phyloP scores from a whole-genome alignment of 129 eudicot genomes.

The Flaveria trinervia region DNA sequence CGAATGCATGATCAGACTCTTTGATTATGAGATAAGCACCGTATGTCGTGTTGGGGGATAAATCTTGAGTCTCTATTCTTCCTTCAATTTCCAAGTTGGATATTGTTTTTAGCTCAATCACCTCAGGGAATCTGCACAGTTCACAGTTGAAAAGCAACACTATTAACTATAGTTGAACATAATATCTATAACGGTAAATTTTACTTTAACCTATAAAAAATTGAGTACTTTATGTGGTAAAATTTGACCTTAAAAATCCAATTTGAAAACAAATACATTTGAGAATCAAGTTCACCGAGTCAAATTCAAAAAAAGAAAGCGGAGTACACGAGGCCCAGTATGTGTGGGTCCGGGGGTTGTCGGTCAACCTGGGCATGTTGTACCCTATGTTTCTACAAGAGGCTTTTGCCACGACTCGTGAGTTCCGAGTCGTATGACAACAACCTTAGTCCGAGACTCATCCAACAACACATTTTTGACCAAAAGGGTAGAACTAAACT shows the following conservation, averaged over 20 bases:
- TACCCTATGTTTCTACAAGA: no score
- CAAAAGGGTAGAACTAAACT: conserved; percentile 3
- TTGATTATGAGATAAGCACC: conserved; percentile 55
- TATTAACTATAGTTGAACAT: neutral
- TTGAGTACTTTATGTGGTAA: no score
- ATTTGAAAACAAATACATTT: no score
- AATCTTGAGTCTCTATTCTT: conserved; percentile 37
- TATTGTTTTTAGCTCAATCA: conserved; percentile 52
- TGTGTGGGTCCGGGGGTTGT: no score
- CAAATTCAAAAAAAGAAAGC: no score
- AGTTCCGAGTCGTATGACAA: no score
- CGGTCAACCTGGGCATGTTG: no score
- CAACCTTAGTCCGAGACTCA: no score
- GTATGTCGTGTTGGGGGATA: conserved; percentile 54
- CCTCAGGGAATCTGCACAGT: conserved; percentile 52
- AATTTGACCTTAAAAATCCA: no score
- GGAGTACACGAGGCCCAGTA: no score
- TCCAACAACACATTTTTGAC: neutral
- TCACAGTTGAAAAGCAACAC: neutral
- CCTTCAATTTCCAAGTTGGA: conserved; percentile 50
- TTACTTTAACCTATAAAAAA: neutral
- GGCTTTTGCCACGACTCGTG: no score
- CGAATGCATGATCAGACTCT: conserved; percentile 43
- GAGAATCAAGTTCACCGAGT: no score
- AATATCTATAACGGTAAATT: neutral